Percentiles rank a stretch among this genome's conserved stretches.
These are phyloP conservation scores for Pichia occidentalis DNA, from an alignment of 805 yeast genomes.

Conservation along the genomic window DNA sequence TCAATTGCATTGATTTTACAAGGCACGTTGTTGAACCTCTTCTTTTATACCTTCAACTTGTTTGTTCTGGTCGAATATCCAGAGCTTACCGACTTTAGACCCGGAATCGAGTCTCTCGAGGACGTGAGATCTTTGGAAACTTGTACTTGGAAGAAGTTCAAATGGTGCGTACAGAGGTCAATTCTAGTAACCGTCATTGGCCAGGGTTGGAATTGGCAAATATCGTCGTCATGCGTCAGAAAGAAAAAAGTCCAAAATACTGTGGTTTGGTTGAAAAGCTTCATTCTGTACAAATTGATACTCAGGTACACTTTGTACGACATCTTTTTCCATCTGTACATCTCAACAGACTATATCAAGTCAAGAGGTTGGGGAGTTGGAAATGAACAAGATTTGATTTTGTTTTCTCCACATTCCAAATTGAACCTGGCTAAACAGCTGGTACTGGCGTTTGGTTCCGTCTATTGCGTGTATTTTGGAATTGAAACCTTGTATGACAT, in stretches of 20 bases:
- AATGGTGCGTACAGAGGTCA: conserved; percentile 14
- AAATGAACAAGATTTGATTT: not conserved
- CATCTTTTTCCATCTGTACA: conserved; percentile 8
- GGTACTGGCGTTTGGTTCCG: conserved; percentile 9
- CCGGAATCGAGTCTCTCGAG: conserved; percentile 9
- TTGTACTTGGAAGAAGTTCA: conserved; percentile 7
- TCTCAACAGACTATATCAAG: conserved; percentile 10
- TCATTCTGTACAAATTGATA: not conserved
- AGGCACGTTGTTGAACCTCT: conserved; percentile 12
- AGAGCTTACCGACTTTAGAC: conserved; percentile 14
- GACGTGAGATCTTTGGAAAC: conserved; percentile 7
- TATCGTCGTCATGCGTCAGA: not conserved
- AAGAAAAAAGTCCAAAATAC: not conserved
- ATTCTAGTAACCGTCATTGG: conserved; percentile 12
- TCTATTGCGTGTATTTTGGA: conserved; percentile 12
- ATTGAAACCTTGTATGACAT: conserved; percentile 8
- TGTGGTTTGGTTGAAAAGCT: not conserved
- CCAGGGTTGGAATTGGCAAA: conserved; percentile 17
- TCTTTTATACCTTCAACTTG: conserved; percentile 11
- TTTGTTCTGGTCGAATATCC: conserved; percentile 16
- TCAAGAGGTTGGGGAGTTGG: conserved; percentile 14
- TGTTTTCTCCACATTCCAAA: conserved; percentile 10
- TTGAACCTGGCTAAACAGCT: conserved; percentile 9
- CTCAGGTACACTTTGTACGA: conserved; percentile 11
- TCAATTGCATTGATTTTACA: conserved; percentile 11